Evolutionary conservation across 129 eudicot species (phyloP), one percentile per base, ranked within the genome.

Genomic region (Centella asiatica): DNA sequence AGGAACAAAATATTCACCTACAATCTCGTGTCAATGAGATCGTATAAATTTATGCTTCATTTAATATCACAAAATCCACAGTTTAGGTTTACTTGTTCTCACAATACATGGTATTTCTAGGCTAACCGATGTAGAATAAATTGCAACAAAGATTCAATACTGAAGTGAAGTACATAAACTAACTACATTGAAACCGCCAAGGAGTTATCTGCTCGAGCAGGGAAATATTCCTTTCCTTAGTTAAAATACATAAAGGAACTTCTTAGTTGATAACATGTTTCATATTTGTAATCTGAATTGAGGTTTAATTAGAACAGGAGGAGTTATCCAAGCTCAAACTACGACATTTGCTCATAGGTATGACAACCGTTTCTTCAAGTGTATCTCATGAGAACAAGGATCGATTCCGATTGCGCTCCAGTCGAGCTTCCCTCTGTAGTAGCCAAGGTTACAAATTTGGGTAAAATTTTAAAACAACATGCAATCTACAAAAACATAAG

Each of bases 371-470:
- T 34, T 55, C 54, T 58, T 54, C 67, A 60, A 12, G 15, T 46
- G 65, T 19, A 68, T 50, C 65, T 86, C 87, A 87, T 6, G 95
- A 90, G 72, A 90, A 86, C 45, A 90, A 45, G 19, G 97, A 90
- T 23, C 94, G 75, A 39, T 61, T 72, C 60, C 78, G 62, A 76
- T 90, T 90, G 61, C 90, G 97, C 78, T 90, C 97, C 72, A 90
- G 74, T 45, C 95, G 87, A 45, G 94, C 97, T 76, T 90, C 97
- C 74, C 95, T 90, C 97, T 90, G 84, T n/a, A 75, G 75, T 5
- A 66, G 34, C 52, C 2, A 37, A 12, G 22, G 2, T 40, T 25
- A 44, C 10, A 55, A 13, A 34, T 22, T 5, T 24, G 15, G 1
- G 15, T 5, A 39, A n/a, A 10, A 56, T 25, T 29, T 22, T 7